Conservation (phyloP, 441 rosid genomes). For the Eutrema salsugineum region DNA sequence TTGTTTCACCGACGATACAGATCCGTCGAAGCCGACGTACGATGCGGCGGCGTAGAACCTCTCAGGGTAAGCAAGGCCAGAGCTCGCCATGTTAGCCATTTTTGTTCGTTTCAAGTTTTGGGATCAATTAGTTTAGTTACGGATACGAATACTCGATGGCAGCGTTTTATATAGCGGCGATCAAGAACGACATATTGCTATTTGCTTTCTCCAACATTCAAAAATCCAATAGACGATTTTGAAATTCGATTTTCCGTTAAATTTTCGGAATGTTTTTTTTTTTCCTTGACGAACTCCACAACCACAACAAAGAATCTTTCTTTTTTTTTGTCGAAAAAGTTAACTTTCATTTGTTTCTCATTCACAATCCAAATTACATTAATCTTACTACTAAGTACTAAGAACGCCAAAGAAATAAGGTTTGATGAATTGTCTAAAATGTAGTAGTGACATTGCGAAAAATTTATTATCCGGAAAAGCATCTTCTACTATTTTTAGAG, state of each 20-base stretch:
- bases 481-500: too few species aligned
- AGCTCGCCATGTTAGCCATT: conserved; percentile 59
- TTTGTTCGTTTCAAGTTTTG: background rate
- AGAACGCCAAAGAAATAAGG: too few species aligned
- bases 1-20: conserved; percentile 38
- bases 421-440: too few species aligned
- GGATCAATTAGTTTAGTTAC: background rate
- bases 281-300: too few species aligned
- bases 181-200: background rate
- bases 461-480: too few species aligned
- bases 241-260: background rate
- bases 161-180: conserved; percentile 6
- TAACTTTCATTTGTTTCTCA: too few species aligned
- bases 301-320: too few species aligned
- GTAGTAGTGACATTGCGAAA: too few species aligned
- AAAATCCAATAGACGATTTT: background rate
- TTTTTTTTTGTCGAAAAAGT: too few species aligned
- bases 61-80: conserved; percentile 91
- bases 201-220: background rate
- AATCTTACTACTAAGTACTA: too few species aligned
- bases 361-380: too few species aligned
- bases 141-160: background rate
- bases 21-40: conserved; percentile 81
- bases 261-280: too few species aligned
- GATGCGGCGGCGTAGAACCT: conserved; percentile 78